Base-by-base conservation (phyloP, 495 filamentous ascomycete species). In the Penicillium waksmanii region DNA sequence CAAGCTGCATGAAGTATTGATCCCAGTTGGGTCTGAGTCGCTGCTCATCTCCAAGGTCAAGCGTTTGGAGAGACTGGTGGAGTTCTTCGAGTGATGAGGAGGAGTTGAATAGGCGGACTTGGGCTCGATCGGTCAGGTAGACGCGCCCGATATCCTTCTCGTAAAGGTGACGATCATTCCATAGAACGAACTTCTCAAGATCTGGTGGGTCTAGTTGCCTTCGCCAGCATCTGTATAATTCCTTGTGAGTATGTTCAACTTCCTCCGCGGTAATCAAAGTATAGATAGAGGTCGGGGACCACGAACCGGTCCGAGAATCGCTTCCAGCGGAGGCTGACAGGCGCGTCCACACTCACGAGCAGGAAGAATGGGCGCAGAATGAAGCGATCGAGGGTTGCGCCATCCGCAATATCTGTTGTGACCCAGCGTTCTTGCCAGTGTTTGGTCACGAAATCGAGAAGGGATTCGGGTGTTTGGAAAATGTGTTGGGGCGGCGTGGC, bases 1-100 rank as follows among this genome's bases (percentile, higher is more conserved):
- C 93, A 6, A 98, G 80, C 55, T 90, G 82, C 95, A 98, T 98
- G 73, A 98, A 98, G 76, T 98, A 98, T 62, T 91, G 84, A 73
- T 98, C 95, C 95, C 95, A 98, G 57, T 83, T 89, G n/a, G 95
- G 95, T 1, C 95, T 85, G 27, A 98, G 77, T 3, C 95, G 88
- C 64, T 90, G 80, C 34, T 89, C 84, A 70, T 95, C 85, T 11
- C 89, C 80, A 34, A 98, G 80, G 65, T 95, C 82, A 7, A 97
- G 83, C 18, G 78, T 72, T 48, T 82, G 74, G 9, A 98, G 82
- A 5, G 89, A 83, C 12, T 75, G 70, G 68, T 91, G 84, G 3
- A 98, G 79, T 69, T 84, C 82, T 25, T 84, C 68, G 4, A 96
- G 72, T 25, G 87, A 86, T 33, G 85, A 82, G 0, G 91, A 88